Conservation (phyloP, 306 rosid species). For the Rosa chinensis region DNA sequence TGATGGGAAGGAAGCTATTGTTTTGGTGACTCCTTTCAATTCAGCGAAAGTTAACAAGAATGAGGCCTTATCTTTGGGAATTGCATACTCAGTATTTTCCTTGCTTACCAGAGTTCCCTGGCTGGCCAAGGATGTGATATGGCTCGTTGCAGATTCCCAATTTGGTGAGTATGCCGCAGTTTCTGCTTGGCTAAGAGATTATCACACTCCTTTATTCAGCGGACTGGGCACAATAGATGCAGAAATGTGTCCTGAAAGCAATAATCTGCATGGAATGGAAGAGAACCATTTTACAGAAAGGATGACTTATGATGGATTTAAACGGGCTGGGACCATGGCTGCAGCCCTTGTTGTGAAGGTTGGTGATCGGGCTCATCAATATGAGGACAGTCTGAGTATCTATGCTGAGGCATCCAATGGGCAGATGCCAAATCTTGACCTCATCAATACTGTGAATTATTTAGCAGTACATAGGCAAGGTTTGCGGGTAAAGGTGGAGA, state of each 20-base stretch:
- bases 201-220: slow-evolving; percentile 67
- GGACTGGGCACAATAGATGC: slow-evolving; percentile 28
- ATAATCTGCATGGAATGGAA: slow-evolving; percentile 32
- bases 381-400: slow-evolving; percentile 71
- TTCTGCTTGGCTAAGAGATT: slow-evolving; percentile 86
- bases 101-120: slow-evolving; percentile 84
- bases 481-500: slow-evolving; percentile 69
- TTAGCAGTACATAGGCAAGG: slow-evolving; percentile 87
- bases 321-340: slow-evolving; percentile 94
- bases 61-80: slow-evolving; percentile 79
- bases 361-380: slow-evolving; percentile 48
- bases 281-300: slow-evolving; percentile 38
- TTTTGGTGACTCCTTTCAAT: slow-evolving; percentile 87
- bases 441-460: slow-evolving; percentile 83
- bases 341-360: slow-evolving; percentile 92
- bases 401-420: slow-evolving; percentile 95
- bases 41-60: slow-evolving; percentile 41
- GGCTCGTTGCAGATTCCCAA: slow-evolving; percentile 86
- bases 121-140: slow-evolving; percentile 89
- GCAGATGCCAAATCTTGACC: slow-evolving; percentile 97
- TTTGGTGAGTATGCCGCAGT: slow-evolving; percentile 81
- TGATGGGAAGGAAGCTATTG: slow-evolving; percentile 97
- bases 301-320: slow-evolving; percentile 54
- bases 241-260: slow-evolving; percentile 53
- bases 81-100: slow-evolving; percentile 82